Conservation (phyloP, 2,329 filamentous ascomycete species). For the Aspergillus pseudoterreus region DNA sequence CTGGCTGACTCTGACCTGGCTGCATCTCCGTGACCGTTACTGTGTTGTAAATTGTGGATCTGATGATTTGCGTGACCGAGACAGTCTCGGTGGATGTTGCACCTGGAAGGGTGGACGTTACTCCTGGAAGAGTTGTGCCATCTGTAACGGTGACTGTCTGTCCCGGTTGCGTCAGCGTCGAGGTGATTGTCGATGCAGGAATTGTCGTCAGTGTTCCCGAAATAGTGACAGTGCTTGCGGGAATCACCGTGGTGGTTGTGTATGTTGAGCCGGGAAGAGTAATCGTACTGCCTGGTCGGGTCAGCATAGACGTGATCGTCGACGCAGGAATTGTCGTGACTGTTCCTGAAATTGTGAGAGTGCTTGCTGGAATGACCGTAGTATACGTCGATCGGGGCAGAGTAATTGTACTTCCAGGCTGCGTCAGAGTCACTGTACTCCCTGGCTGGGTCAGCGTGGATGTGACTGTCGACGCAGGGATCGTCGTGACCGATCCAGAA, state of each 20-base stretch:
- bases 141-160: background rate
- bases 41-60: constrained; percentile 14
- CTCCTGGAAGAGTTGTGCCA: constrained; percentile 1
- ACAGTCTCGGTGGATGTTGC: constrained; percentile 1
- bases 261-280: constrained; percentile 7
- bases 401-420: background rate
- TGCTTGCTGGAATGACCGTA: background rate
- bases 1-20: background rate
- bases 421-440: too few relatives aligned
- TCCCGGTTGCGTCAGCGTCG: background rate
- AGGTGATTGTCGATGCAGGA: background rate
- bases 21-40: constrained; percentile 1
- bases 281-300: background rate
- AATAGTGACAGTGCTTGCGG: background rate
- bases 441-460: background rate
- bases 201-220: background rate
- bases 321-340: constrained; percentile 4
- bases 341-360: constrained; percentile 11
- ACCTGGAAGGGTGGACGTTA: constrained; percentile 1
- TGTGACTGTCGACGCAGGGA: background rate
- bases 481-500: background rate
- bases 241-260: background rate
- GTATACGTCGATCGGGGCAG: background rate
- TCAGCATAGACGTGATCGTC: constrained; percentile 1
- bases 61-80: constrained; percentile 14